Conservation (phyloP, 1,284 basidiomycete species). For the Melampsora larici-populina region DNA sequence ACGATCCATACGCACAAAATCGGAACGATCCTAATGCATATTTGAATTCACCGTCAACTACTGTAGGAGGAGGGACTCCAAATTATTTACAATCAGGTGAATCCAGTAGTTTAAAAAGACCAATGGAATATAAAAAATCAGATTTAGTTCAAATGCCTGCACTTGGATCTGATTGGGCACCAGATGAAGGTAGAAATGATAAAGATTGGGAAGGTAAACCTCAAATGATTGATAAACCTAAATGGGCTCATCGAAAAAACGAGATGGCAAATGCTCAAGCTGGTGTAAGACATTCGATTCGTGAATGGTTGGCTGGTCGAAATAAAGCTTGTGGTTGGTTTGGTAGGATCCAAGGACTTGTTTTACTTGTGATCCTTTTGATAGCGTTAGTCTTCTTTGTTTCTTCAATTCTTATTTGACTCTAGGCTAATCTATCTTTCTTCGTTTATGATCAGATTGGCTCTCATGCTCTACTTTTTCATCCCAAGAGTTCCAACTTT, state of each 20-base stretch:
- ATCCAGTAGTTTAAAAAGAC: background rate
- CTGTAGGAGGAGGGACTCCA: background rate
- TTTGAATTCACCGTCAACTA: background rate
- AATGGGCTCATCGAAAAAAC: conserved; percentile 18
- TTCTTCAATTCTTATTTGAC: background rate
- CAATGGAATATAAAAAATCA: background rate
- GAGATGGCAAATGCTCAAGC: background rate
- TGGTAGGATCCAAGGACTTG: conserved; percentile 6
- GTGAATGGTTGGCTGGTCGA: conserved; percentile 2
- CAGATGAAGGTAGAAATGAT: conserved; percentile 7
- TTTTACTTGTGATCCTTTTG: conserved; percentile 4
- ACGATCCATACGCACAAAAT: background rate
- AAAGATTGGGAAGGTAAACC: conserved; percentile 39
- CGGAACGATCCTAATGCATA: background rate
- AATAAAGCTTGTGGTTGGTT: conserved; percentile 12
- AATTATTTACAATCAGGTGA: background rate
- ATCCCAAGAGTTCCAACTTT: conserved; percentile 9
- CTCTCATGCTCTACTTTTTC: conserved; percentile 16
- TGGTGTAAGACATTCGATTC: background rate
- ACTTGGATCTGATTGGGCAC: conserved; percentile 26
- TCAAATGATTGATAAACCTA: conserved; percentile 6
- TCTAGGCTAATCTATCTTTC: background rate
- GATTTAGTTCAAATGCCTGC: conserved; percentile 30
- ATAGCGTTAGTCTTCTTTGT: background rate
- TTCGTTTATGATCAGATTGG: background rate